A percentile compares a stretch with the other conserved stretches of the same genome.
phyloP scores from a whole-genome alignment of 2,329 filamentous ascomycete species.

The Venturia aucupariae region DNA sequence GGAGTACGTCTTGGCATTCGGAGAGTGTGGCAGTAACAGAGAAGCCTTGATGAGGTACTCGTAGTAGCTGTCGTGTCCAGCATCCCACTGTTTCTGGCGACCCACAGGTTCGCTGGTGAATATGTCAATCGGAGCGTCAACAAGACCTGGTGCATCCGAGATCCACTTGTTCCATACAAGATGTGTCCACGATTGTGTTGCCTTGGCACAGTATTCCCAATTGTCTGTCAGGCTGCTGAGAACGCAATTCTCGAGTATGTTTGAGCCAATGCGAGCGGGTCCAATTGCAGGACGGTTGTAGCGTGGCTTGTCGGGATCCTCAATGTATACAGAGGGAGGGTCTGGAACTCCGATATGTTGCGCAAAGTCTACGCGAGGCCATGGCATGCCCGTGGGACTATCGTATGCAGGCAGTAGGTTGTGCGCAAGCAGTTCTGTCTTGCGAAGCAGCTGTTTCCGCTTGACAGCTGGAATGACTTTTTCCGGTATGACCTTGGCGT shows the following conservation, averaged over 20 bases:
- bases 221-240: constrained; percentile 33
- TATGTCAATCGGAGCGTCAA: constrained; percentile 35
- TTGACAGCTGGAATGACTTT: constrained; percentile 24
- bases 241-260: constrained; percentile 36
- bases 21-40: constrained; percentile 28
- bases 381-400: constrained; percentile 34
- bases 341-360: constrained; percentile 25
- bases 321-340: constrained; percentile 22
- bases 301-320: constrained; percentile 24
- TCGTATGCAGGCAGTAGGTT: constrained; percentile 32
- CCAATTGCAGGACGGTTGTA: constrained; percentile 30
- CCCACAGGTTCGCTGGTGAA: constrained; percentile 32
- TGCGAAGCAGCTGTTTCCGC: constrained; percentile 26
- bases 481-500: constrained; percentile 31
- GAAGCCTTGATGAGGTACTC: constrained; percentile 34
- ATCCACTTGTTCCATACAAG: constrained; percentile 36
- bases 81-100: constrained; percentile 34
- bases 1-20: constrained; percentile 26
- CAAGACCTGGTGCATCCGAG: constrained; percentile 31
- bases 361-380: constrained; percentile 37
- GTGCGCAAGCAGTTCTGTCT: constrained; percentile 29
- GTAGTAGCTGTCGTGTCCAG: constrained; percentile 36
- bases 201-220: constrained; percentile 31
- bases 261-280: constrained; percentile 35
- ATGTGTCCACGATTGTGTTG: constrained; percentile 35